These are phyloP conservation scores for Saccharomycopsis olivae DNA, from an alignment of 805 yeast species.

Conservation along the genomic window DNA sequence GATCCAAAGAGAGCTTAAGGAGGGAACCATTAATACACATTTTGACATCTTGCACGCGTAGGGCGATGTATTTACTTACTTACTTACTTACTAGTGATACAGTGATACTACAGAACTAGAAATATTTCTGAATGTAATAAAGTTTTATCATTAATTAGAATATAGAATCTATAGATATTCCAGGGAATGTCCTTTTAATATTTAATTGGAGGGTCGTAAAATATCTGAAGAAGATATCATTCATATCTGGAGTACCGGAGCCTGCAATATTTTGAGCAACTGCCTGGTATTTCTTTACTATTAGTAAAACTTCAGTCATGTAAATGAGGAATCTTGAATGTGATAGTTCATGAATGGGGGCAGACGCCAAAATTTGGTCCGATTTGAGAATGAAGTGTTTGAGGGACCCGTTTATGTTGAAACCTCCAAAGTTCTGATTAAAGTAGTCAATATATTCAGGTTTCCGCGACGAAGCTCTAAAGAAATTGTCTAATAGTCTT, in stretches of 20 bases:
- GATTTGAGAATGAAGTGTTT: constrained; percentile 1
- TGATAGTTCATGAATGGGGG: constrained; percentile 2
- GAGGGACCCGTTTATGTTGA: constrained; percentile 1
- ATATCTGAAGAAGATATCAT: constrained; percentile 7
- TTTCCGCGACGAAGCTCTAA: constrained; percentile 7
- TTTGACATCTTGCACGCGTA: too few species aligned
- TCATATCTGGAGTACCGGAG: neutral
- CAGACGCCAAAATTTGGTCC: neutral
- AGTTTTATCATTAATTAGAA: too few species aligned
- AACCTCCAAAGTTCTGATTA: neutral
- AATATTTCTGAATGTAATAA: too few species aligned
- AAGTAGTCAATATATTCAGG: neutral
- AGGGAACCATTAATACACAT: too few species aligned
- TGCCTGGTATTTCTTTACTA: constrained; percentile 12
- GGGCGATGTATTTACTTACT: too few species aligned
- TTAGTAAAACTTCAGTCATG: constrained; percentile 6
- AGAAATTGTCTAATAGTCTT: constrained; percentile 4
- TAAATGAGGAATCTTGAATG: constrained; percentile 6
- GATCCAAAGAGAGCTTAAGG: constrained; percentile 22
- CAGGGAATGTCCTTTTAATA: constrained; percentile 5
- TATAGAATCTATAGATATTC: constrained; percentile 1
- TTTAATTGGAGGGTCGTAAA: constrained; percentile 2
- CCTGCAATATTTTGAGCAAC: neutral
- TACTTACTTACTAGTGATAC: too few species aligned
- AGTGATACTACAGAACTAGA: too few species aligned